phyloP scores from a whole-genome alignment of 768 basidiomycete genomes.

The Zangia roseola region DNA sequence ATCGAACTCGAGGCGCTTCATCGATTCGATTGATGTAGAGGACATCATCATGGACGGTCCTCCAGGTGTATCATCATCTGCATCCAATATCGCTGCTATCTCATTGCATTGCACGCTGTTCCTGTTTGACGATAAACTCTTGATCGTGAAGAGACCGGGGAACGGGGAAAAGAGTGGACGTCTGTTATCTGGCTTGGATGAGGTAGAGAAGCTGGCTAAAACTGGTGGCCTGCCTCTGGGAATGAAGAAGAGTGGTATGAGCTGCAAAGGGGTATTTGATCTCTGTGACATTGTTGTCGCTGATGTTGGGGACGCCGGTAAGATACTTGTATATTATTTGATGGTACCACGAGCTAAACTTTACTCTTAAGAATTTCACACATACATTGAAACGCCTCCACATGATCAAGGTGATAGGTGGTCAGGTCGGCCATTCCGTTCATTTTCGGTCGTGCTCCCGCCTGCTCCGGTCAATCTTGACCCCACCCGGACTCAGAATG shows the following conservation, averaged over 20 bases:
- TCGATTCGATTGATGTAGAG: constrained; percentile 93
- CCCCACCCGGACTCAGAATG: constrained; percentile 56
- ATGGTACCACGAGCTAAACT: constrained; percentile 6
- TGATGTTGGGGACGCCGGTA: constrained; percentile 85
- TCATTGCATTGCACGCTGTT: constrained; percentile 84
- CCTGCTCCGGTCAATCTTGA: constrained; percentile 66
- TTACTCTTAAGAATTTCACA: constrained; percentile 65
- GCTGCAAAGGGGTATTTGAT: constrained; percentile 82
- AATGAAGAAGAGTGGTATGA: constrained; percentile 78
- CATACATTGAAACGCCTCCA: constrained; percentile 83
- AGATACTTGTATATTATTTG: constrained; percentile 21
- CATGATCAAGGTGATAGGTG: constrained; percentile 82
- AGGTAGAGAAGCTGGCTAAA: constrained; percentile 71
- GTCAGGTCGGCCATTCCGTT: constrained; percentile 83
- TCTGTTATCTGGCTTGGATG: constrained; percentile 71
- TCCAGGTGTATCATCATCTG: constrained; percentile 40
- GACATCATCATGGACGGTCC: constrained; percentile 60
- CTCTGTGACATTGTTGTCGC: constrained; percentile 80
- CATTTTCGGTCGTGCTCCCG: constrained; percentile 74
- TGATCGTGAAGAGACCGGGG: constrained; percentile 84
- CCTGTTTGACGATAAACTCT: constrained; percentile 90
- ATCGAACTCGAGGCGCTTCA: constrained; percentile 80
- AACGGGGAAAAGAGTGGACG: constrained; percentile 76
- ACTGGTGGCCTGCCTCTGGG: constrained; percentile 57
- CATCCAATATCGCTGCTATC: constrained; percentile 40